Evolutionary conservation across 192 early-diverging fungal species (phyloP).

Genomic region (Coemansia reversa): DNA sequence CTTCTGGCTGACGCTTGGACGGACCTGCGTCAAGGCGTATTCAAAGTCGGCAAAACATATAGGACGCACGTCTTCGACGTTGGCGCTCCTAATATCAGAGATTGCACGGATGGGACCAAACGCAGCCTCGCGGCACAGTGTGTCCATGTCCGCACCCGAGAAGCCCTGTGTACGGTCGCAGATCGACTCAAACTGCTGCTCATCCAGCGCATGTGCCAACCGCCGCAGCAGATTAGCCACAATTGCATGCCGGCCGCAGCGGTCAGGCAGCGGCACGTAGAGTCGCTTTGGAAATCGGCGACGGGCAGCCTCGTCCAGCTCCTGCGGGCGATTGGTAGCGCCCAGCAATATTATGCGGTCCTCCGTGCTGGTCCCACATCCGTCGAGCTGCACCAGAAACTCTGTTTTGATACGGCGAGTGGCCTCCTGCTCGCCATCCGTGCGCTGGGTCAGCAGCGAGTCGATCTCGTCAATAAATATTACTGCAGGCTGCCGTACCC

Average conservation of each 20-base stretch:
- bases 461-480: constrained; percentile 97
- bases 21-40: constrained; percentile 76
- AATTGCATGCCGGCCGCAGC: constrained; percentile 62
- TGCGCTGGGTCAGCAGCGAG: constrained; percentile 82
- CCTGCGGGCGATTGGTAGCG: constrained; percentile 76
- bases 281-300: constrained; percentile 69
- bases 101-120: constrained; percentile 75
- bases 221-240: constrained; percentile 62
- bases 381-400: constrained; percentile 78
- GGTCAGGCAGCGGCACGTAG: constrained; percentile 87
- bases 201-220: constrained; percentile 59
- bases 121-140: constrained; percentile 73
- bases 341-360: constrained; percentile 81
- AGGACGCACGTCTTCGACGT: constrained; percentile 69
- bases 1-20: constrained; percentile 79
- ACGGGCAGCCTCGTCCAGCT: constrained; percentile 90
- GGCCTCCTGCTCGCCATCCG: constrained; percentile 86
- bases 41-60: constrained; percentile 74
- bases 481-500: constrained; percentile 81
- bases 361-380: constrained; percentile 74
- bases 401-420: constrained; percentile 91
- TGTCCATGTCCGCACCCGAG: constrained; percentile 88
- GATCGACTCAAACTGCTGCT: constrained; percentile 61
- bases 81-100: constrained; percentile 55
- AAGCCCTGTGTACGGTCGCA: constrained; percentile 71